Base-by-base conservation (phyloP, 23 red algal genomes). In the Gracilaria domingensis region DNA sequence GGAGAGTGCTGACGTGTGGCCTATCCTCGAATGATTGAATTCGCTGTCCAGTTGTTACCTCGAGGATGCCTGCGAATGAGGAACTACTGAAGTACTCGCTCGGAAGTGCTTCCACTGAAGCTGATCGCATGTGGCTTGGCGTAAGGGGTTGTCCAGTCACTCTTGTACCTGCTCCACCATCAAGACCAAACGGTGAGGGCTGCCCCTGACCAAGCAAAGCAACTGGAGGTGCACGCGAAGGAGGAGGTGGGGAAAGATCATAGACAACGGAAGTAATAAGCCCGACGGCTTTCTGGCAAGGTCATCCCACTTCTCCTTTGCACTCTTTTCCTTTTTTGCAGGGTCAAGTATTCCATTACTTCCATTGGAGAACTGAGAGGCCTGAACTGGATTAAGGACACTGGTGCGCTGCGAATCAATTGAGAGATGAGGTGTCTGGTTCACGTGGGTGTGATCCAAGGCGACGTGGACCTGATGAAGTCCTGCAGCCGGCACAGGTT, bases 181-280 rank as follows among this genome's bases (percentile, higher is more conserved):
- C 55, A 6, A 40, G 80, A 0, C 80, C 50, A 29, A 84, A 35
- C 40, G 24, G 50, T 66, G 60, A 24, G 7, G 60, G 60, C 21
- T 66, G 60, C 7, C 7, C n/a, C 16, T 51, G 48, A 51, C 48
- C 48, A 51, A 16, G 48, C 21, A 33, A 8, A 6, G 37, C 37
- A 8, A 66, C 29, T 11, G 59, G 58, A 20, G 80, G 53, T 20
- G 39, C 80, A 33, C 80, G 80, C 28, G 37, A 50, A 34, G 76
- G 38, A 30, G 80, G 80, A 17, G 80, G 80, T 20, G 80, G 80
- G 17, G 53, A 84, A 26, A 84, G 57, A 54, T 84, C 80, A 26
- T 59, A 53, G 55, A 36, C 55, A 38, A 56, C 80, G 8, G 80
- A 56, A 32, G 80, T 56, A 84, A 84, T 53, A 34, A 84, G 21